Base-by-base conservation (phyloP, 2,329 filamentous ascomycete species). In the Emydomyces testavorans region DNA sequence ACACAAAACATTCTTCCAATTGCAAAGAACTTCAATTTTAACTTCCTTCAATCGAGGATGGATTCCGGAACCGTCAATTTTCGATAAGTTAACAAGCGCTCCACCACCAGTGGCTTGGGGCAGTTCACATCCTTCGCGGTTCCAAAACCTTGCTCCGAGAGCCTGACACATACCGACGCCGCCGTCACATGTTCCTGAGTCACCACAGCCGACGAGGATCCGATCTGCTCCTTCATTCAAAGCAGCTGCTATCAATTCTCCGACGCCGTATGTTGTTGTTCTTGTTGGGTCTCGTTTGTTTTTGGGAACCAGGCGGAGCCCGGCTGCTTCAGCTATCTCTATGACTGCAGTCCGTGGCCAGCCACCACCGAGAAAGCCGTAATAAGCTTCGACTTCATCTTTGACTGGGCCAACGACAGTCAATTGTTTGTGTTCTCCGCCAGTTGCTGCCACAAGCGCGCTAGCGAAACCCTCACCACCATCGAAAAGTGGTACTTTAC, bases 111-210 rank as follows among this genome's bases (percentile, higher is more conserved):
- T 56, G 8, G 68, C 70, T 3, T 43, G 54, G 2, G 67, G 65
- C 2, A 75, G 56, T 21, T 61, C 55, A 3, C 55, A 41, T 1
- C 67, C 70, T 20, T 66, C 51, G 2, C 43, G 41, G 49, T 71
- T 67, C 10, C 71, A 50, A 13, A 76, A 62, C 1, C 63, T 62
- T 2, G 64, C 72, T 3, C 73, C 73, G 4, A 76, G 65, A 1
- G 73, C 73, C 52, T 76, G 73, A 6, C 74, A 67, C 72, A 76
- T 75, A 11, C 73, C 73, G 0, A 70, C 69, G 11, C 73, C 74
- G 5, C 71, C 73, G 50, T 76, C 73, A 31, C 71, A 74, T 4
- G 72, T 76, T 4, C 72, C 74, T 2, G 73, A 76, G 54, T 76
- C 73, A 29, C 73, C 73, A 53, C 73, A 76, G 1, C 73, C 74